phyloP scores from a whole-genome alignment of 148 eudicot genomes.

The Vaccinium macrocarpon region DNA sequence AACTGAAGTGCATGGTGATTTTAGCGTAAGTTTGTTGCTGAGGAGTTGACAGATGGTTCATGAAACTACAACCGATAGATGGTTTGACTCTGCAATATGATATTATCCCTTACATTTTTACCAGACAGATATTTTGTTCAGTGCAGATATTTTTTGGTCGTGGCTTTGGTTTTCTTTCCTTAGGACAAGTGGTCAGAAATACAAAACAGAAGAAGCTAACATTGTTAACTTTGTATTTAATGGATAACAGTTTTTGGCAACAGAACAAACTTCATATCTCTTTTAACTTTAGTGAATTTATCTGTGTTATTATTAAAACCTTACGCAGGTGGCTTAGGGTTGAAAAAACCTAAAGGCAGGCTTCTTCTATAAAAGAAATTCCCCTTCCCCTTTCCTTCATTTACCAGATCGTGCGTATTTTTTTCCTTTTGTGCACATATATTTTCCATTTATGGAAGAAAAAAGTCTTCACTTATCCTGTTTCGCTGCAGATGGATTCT shows the following conservation, averaged over 20 bases:
- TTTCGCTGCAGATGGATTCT: constrained; percentile 43
- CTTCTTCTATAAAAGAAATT: not conserved
- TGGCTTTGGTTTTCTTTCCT: not conserved
- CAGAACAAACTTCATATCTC: not conserved
- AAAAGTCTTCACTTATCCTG: not conserved
- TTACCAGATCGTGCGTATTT: not conserved
- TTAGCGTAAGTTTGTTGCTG: not conserved
- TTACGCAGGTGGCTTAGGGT: not conserved
- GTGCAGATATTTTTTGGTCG: too few species aligned
- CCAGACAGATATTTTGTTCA: not conserved
- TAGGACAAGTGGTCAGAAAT: not conserved
- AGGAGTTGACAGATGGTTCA: not conserved
- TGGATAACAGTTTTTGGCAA: not conserved
- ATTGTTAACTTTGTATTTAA: not conserved
- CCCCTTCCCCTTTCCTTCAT: not conserved
- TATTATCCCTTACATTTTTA: not conserved
- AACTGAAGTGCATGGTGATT: not conserved
- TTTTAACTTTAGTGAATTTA: not conserved
- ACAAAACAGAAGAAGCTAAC: not conserved
- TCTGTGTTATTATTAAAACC: not conserved
- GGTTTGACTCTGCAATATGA: not conserved
- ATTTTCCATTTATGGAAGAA: not conserved
- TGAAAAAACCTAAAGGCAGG: not conserved
- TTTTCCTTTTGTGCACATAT: not conserved
- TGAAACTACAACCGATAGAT: not conserved